Evolutionary conservation across 2,329 filamentous ascomycete species (phyloP), one percentile per base, ranked within the genome.

Genomic region (Cercospora sesami): DNA sequence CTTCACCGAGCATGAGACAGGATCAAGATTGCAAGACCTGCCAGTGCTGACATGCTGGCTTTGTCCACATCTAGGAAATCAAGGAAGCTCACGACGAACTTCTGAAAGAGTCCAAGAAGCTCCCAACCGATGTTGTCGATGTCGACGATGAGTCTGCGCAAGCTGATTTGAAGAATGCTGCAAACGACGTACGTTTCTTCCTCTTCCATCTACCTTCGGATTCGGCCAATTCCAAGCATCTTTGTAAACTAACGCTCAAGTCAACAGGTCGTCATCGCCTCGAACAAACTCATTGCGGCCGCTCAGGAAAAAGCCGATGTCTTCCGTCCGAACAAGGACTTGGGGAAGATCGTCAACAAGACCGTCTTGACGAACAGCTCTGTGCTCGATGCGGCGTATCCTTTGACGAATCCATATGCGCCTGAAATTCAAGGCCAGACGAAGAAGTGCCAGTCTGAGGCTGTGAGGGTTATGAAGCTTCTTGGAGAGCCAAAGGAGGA

Each of bases 301-400:
- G 60, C 69, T 12, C 60, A 69, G 58, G 69, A 71, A 21, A 72
- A 72, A 48, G 30, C 59, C 31, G 71, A 72, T 16, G 60, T 72
- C 28, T 72, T 67, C 67, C 69, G 66, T 14, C 36, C 57, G 8
- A 61, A 72, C 48, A 68, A 72, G 62, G 69, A 71, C 10, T 57
- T 72, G 14, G 71, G 71, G 5, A 71, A 72, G 69, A 72, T 72
- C n/a, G 64, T 71, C 60, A 72, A 71, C 60, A 67, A 72, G 67
- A 67, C 69, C 14, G 65, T 72, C 8, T 64, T 68, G 58, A 66
- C 64, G 21, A 71, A 72, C 59, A 69, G 66, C 36, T 66, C 66
- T 30, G 67, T 67, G 10, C 59, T 72, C 16, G 58, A 64, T n/a
- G 70, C 68, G 62, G 69, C 71, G 16, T 72, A 72, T 36, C 71